Base-by-base conservation (phyloP, 495 filamentous ascomycete species). In the Aspergillus incahuasiensis region DNA sequence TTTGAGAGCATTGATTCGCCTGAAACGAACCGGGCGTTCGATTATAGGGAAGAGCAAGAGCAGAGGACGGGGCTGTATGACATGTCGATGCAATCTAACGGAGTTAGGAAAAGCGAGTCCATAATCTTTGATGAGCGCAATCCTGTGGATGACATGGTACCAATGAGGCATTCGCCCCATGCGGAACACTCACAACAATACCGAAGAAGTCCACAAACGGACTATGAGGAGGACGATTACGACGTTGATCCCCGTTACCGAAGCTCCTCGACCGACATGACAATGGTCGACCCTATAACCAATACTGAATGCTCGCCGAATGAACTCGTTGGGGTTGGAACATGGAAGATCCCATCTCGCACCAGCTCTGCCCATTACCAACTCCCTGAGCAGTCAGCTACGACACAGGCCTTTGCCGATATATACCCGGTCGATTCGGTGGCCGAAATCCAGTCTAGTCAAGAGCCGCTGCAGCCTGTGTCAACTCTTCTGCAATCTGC, bases 261-360 rank as follows among this genome's bases (percentile, higher is more conserved):
- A 20, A 48, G 52, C 18, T 25, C 55, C 7, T 46, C 60, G 0
- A 48, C 40, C 0, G 55, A 51, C 39, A 22, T 50, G 4, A 35
- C 41, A 22, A 21, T 30, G 19, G 55, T 58, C 6, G 18, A 59
- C 12, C 25, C 57, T 8, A 52, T 48, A 13, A 52, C 56, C 43
- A 21, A 62, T 41, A 20, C 21, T 3, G 20, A 24, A 30, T 11
- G 21, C 46, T 40, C 57, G 42, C 43, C 62, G 16, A 56, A 54
- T 34, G 60, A 65, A 18, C 57, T 69, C 24, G 59, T 44, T 20
- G 68, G 60, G 25, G 53, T 63, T 43, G 68, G 63, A 28, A 58
- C 64, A 16, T 24, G 65, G 30, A 42, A 38, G 24, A 32, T 20
- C 39, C 19, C 24, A 21, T 46, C 53, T 18, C 21, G 24, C 11